Evolutionary conservation across 225 moss, liverwort and hornwort species (phyloP).

Genomic region (Pseudisothecium myosuroides): DNA sequence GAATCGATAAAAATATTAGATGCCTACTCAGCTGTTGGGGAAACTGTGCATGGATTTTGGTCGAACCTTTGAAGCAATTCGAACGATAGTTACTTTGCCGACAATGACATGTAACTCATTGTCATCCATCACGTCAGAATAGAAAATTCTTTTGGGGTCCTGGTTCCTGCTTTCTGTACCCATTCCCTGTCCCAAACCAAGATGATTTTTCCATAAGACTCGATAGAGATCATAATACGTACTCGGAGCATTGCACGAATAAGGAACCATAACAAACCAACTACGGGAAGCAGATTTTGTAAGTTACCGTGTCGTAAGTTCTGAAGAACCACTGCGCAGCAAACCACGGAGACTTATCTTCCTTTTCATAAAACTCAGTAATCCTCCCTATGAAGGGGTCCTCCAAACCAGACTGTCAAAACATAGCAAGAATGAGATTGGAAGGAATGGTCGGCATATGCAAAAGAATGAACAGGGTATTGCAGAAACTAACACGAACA

Average conservation of each 20-base stretch:
- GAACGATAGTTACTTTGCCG: constrained; percentile 48
- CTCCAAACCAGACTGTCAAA: constrained; percentile 40
- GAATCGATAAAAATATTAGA: background rate
- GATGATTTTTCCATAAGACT: background rate
- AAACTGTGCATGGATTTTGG: background rate
- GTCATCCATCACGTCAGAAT: constrained; percentile 61
- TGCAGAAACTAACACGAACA: constrained; percentile 7
- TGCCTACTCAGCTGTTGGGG: background rate
- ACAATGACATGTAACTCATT: constrained; percentile 72
- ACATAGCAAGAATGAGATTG: background rate
- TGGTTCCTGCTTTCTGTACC: constrained; percentile 43
- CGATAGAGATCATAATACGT: too few relatives aligned
- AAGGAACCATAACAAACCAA: background rate
- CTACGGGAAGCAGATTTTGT: background rate
- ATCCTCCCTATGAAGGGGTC: constrained; percentile 67
- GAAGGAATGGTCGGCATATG: background rate
- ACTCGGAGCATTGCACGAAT: background rate
- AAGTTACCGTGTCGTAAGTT: constrained; percentile 68
- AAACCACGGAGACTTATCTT: constrained; percentile 62
- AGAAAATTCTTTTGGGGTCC: constrained; percentile 57
- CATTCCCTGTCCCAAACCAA: constrained; percentile 34
- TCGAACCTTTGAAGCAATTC: constrained; percentile 60
- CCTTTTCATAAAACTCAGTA: constrained; percentile 59
- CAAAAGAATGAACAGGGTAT: background rate
- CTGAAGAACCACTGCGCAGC: constrained; percentile 90